Base-by-base conservation (phyloP, 2,329 filamentous ascomycete species). In the Hypoxylon sp. region DNA sequence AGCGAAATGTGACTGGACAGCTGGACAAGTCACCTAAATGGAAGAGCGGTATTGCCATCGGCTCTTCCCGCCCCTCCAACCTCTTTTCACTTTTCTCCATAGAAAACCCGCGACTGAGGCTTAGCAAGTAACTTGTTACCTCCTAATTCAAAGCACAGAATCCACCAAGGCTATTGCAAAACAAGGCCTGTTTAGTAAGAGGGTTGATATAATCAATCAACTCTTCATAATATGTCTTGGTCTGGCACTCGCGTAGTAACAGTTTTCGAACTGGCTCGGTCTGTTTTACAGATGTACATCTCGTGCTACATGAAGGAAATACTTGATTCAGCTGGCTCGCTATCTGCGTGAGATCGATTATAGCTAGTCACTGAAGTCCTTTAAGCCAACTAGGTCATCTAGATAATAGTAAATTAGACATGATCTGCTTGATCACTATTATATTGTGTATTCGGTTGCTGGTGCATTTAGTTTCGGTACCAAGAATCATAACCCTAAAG, bases 41-140 rank as follows among this genome's bases (percentile, higher is more conserved):
- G 7, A 10, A 43, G 17, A 19, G 17, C 38, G 14, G 14, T n/a
- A n/a, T 21, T 43, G 38, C 17, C n/a, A 9, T 4, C 38, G 38
- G 38, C 38, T 10, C 17, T 41, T 6, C 19, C 32, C 32, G 32
- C 34, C 19, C 50, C 23, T 23, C 38, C 11, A 9, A 43, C 6
- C 41, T 21, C 17, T 41, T 21, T 41, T 25, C 7, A 6, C 9
- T 32, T 56, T 32, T 56, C 52, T 28, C 52, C 52, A 45, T 45
- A 32, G 43, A 56, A 56, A 14, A 2, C 28, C 28, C 9, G 23
- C 36, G 28, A 41, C 19, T 21, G 25, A 32, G 23, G n/a, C 36
- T 41, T 6, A 19, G 17, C 38, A 21, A 7, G 17, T 36, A 30
- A 55, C 10, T 45, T 45, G 10, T n/a, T 14, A 14, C 21, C 17